These are phyloP conservation scores for Moesziomyces parantarcticus DNA, from an alignment of 1,284 basidiomycete species.

Conservation along the genomic window DNA sequence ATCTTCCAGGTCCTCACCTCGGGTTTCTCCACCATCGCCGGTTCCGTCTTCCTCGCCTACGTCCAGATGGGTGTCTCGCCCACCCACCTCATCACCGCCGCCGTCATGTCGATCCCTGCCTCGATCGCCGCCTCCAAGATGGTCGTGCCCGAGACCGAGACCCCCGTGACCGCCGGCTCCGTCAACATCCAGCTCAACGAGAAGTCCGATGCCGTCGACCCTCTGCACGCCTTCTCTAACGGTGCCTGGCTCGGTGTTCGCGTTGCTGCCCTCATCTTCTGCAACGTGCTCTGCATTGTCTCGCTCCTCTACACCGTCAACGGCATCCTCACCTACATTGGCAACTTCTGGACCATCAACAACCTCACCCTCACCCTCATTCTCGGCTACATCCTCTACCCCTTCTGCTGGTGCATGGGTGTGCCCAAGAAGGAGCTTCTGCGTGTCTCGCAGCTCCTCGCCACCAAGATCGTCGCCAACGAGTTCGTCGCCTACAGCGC, in stretches of 20 bases:
- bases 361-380: slow-evolving; percentile 83
- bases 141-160: slow-evolving; percentile 82
- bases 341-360: slow-evolving; percentile 83
- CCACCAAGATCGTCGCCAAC: slow-evolving; percentile 82
- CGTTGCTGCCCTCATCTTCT: slow-evolving; percentile 86
- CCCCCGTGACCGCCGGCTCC: slow-evolving; percentile 83
- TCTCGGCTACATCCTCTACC: slow-evolving; percentile 85
- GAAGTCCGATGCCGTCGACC: slow-evolving; percentile 72
- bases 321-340: slow-evolving; percentile 88
- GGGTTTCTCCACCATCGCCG: slow-evolving; percentile 84
- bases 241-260: slow-evolving; percentile 86
- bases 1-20: slow-evolving; percentile 89
- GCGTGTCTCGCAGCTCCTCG: slow-evolving; percentile 74
- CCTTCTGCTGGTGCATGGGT: slow-evolving; percentile 76
- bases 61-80: slow-evolving; percentile 83
- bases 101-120: slow-evolving; percentile 93
- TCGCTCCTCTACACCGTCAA: slow-evolving; percentile 83
- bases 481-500: slow-evolving; percentile 83
- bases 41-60: slow-evolving; percentile 86
- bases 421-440: slow-evolving; percentile 68
- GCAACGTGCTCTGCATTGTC: slow-evolving; percentile 78
- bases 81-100: slow-evolving; percentile 83
- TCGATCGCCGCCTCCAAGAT: slow-evolving; percentile 91
- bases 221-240: slow-evolving; percentile 86
- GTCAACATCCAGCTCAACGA: slow-evolving; percentile 80